Base-by-base conservation (phyloP, 129 eudicot genomes). In the Flaveria ramosissima region DNA sequence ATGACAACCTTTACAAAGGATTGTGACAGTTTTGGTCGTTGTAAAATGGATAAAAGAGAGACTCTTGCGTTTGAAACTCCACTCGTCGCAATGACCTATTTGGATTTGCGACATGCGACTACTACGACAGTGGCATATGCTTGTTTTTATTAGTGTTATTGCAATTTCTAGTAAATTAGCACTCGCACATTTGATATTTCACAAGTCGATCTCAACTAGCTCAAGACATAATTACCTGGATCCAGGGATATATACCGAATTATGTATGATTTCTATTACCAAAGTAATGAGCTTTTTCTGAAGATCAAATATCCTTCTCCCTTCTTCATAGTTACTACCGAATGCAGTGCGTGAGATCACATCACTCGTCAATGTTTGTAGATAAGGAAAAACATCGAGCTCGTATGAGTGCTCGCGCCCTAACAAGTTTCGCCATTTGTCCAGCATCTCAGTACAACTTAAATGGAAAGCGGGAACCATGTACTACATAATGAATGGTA, bases 281-380 rank as follows among this genome's bases (percentile, higher is more conserved):
- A 80, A 67, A 8, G 63, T 45, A 56, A 72, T 32, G 13, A 73
- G 64, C 56, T 80, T 75, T 43, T 65, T 73, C 5, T 80, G 84
- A 55, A 73, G 84, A 7, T 80, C 71, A 73, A 80, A 80, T 42
- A 80, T 80, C 27, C 70, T 75, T 80, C 53, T 80, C 9, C 84
- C 84, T 57, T 80, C 80, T 74, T 45, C 84, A 20, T 65, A 80
- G 46, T 74, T 73, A 67, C 79, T 74, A 74, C 79, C 75, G 56
- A 73, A 81, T 21, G 84, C 80, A 15, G 84, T 75, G 16, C 84
- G 76, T 50, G 84, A 81, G 63, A 81, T 75, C 60, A 75, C 20
- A 27, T 81, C 80, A 21, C 80, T 69, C 26, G 71, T 21, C 5
- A 68, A 55, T 46, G 84, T 68, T 48, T 81, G 84, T 74, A 81